Evolutionary conservation across 2,329 filamentous ascomycete species (phyloP).

Genomic region (Fusarium luffae): DNA sequence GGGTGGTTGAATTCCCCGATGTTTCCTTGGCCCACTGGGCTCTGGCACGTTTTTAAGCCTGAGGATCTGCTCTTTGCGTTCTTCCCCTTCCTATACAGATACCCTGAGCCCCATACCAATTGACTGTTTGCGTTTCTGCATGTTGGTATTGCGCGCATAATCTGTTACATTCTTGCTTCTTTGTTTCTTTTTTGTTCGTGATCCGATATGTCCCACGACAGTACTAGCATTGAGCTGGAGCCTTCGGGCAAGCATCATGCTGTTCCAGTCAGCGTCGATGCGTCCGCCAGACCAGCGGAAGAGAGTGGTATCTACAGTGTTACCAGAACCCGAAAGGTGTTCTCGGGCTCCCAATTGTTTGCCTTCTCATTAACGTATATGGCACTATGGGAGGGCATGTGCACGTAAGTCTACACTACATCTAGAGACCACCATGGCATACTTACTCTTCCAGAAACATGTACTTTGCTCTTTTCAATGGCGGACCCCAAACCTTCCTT

Average conservation of each 20-base stretch:
- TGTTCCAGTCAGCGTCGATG: constrained; percentile 23
- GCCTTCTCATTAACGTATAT: constrained; percentile 43
- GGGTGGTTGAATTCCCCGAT: constrained; percentile 2
- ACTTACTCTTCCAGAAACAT: constrained; percentile 35
- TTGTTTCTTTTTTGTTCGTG: too few relatives aligned
- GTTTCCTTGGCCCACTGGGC: constrained; percentile 3
- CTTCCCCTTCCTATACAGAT: neutral
- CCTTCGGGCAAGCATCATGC: constrained; percentile 22
- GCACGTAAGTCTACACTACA: constrained; percentile 27
- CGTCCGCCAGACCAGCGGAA: constrained; percentile 14
- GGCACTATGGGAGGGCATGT: constrained; percentile 44
- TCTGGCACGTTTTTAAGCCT: constrained; percentile 14
- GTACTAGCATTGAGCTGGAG: constrained; percentile 35
- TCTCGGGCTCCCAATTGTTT: constrained; percentile 42
- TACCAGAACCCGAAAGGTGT: constrained; percentile 40
- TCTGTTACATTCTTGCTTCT: neutral
- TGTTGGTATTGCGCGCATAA: neutral
- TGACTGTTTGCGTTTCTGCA: constrained; percentile 9
- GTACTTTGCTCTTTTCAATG: constrained; percentile 44
- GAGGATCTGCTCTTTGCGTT: constrained; percentile 1
- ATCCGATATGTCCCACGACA: constrained; percentile 26
- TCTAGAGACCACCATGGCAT: fast-evolving
- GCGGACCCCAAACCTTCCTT: constrained; percentile 40
- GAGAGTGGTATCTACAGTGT: constrained; percentile 33
- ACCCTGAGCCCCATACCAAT: neutral